Evolutionary conservation across 2,329 filamentous ascomycete genomes (phyloP).

Genomic region (Penicillium sp.): DNA sequence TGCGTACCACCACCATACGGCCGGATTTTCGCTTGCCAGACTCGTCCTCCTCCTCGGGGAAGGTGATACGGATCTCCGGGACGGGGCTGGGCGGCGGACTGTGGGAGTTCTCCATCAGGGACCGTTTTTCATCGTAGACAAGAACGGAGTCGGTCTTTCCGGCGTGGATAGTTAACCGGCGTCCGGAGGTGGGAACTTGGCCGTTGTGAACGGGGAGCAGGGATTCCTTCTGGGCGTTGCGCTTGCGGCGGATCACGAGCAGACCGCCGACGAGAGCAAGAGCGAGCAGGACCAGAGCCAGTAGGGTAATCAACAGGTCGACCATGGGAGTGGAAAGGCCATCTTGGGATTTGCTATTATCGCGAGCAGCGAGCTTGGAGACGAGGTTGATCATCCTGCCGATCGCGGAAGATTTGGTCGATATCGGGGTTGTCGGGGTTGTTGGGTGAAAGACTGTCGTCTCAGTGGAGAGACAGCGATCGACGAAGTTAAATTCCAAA

Average conservation of each 20-base stretch:
- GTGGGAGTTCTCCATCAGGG: constrained; percentile 71
- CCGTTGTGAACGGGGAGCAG: constrained; percentile 69
- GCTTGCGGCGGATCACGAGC: constrained; percentile 69
- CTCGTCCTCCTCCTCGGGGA: constrained; percentile 87
- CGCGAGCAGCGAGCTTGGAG: constrained; percentile 51
- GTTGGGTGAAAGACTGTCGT: constrained; percentile 4
- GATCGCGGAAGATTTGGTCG: constrained; percentile 5
- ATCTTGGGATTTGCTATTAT: constrained; percentile 41
- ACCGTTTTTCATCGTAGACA: constrained; percentile 76
- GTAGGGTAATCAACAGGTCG: constrained; percentile 74
- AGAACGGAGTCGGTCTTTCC: constrained; percentile 68
- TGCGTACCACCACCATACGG: constrained; percentile 84
- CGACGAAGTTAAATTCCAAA: constrained; percentile 18
- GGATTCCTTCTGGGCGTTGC: constrained; percentile 51
- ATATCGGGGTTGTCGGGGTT: constrained; percentile 1
- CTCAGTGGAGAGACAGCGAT: constrained; percentile 14
- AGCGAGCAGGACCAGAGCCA: constrained; percentile 73
- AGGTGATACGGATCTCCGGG: constrained; percentile 96
- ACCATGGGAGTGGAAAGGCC: constrained; percentile 63
- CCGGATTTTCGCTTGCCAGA: constrained; percentile 76
- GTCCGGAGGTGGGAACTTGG: constrained; percentile 50
- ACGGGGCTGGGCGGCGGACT: constrained; percentile 79
- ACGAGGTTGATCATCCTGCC: constrained; percentile 42
- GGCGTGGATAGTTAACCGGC: constrained; percentile 58
- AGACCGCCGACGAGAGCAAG: constrained; percentile 67